phyloP scores from a whole-genome alignment of 495 filamentous ascomycete species.

The Penicillium longicatenatum region DNA sequence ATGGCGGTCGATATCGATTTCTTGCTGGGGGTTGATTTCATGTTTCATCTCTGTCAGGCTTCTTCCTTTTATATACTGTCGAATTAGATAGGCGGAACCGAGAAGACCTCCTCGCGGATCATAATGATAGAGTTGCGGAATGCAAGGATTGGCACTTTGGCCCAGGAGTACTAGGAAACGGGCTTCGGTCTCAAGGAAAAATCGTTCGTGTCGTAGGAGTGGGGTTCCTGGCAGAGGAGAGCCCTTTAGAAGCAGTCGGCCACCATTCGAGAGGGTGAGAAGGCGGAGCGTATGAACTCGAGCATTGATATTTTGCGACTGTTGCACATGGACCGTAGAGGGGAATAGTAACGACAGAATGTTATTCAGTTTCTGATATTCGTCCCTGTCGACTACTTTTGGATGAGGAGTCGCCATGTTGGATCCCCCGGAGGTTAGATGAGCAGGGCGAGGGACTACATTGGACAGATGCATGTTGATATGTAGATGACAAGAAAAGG shows the following conservation, averaged over 20 bases:
- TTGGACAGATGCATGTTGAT: constrained; percentile 14
- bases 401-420: constrained; percentile 10
- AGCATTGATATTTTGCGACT: constrained; percentile 45
- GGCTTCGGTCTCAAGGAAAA: constrained; percentile 59
- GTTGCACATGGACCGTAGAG: constrained; percentile 42
- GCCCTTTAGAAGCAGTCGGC: constrained; percentile 54
- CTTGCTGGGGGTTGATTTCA: constrained; percentile 39
- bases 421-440: constrained; percentile 10
- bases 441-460: background rate
- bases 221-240: constrained; percentile 52
- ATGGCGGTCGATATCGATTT: constrained; percentile 45
- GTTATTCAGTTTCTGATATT: constrained; percentile 38
- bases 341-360: constrained; percentile 43
- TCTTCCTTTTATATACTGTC: constrained; percentile 49
- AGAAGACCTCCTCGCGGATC: constrained; percentile 40
- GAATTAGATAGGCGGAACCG: constrained; percentile 51
- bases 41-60: constrained; percentile 42
- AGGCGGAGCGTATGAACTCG: constrained; percentile 56
- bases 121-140: constrained; percentile 56
- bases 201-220: constrained; percentile 60
- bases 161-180: constrained; percentile 50
- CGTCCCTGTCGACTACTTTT: constrained; percentile 20
- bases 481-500: background rate
- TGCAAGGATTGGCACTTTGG: constrained; percentile 44
- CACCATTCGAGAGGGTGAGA: constrained; percentile 56